phyloP scores from a whole-genome alignment of 495 filamentous ascomycete species.

The Penicillium steckii region DNA sequence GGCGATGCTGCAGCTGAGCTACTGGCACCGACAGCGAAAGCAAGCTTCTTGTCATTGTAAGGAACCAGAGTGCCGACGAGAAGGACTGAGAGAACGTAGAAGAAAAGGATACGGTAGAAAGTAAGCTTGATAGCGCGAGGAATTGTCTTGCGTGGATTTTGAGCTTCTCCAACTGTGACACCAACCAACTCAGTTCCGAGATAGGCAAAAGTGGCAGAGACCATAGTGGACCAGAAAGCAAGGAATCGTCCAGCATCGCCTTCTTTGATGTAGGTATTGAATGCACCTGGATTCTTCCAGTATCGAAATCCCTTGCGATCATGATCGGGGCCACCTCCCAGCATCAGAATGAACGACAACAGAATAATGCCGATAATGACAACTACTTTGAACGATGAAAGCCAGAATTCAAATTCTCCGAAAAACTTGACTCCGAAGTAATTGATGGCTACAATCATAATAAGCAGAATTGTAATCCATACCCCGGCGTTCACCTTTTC shows the following conservation, averaged over 20 bases:
- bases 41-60: conserved; percentile 53
- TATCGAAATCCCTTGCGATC: conserved; percentile 73
- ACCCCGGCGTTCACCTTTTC: conserved; percentile 47
- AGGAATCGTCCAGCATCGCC: conserved; percentile 59
- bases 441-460: conserved; percentile 53
- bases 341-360: conserved; percentile 64
- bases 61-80: conserved; percentile 57
- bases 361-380: conserved; percentile 68
- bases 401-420: conserved; percentile 83
- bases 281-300: conserved; percentile 72
- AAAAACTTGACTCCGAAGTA: conserved; percentile 65
- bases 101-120: conserved; percentile 82
- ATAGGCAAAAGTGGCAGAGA: conserved; percentile 80
- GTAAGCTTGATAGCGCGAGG: conserved; percentile 76
- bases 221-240: conserved; percentile 74
- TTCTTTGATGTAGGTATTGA: conserved; percentile 40
- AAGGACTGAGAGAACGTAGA: conserved; percentile 63
- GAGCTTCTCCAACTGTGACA: conserved; percentile 66
- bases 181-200: conserved; percentile 84
- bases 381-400: conserved; percentile 71
- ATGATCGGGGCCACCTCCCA: conserved; percentile 72
- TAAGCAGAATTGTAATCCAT: conserved; percentile 55
- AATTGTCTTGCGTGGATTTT: conserved; percentile 73
- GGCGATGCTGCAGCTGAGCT: conserved; percentile 56
- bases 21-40: conserved; percentile 46